Evolutionary conservation across 352 stramenopile genomes (phyloP).

Genomic region (Thalassiosira exigua): DNA sequence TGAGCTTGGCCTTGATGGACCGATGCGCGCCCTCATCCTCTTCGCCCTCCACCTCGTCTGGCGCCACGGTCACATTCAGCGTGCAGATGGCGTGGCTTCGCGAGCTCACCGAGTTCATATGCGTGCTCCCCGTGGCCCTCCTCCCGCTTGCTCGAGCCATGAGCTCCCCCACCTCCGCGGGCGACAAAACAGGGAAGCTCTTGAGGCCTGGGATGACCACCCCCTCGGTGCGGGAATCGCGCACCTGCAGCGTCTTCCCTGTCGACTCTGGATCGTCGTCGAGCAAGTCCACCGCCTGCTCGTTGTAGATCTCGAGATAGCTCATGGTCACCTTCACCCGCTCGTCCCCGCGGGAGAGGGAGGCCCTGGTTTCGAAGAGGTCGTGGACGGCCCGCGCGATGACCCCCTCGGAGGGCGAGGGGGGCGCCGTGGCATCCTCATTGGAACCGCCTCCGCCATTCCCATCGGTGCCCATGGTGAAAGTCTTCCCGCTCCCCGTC

Average conservation of each 20-base stretch:
- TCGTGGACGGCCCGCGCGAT: slow-evolving; percentile 67
- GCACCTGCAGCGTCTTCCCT: slow-evolving; percentile 47
- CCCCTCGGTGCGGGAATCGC: slow-evolving; percentile 74
- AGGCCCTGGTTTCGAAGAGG: slow-evolving; percentile 55
- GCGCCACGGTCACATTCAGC: slow-evolving; percentile 87
- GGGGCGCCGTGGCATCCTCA: no score
- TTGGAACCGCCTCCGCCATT: no score
- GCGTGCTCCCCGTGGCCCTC: slow-evolving; percentile 92
- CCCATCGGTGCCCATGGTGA: no score
- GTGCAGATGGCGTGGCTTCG: slow-evolving; percentile 97
- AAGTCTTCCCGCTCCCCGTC: slow-evolving; percentile 49
- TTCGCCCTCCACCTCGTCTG: slow-evolving; percentile 82
- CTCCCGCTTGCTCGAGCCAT: slow-evolving; percentile 82
- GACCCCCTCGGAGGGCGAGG: slow-evolving; percentile 64
- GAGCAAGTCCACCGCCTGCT: slow-evolving; percentile 92
- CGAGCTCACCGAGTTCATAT: slow-evolving; percentile 97
- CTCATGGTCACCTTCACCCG: slow-evolving; percentile 86
- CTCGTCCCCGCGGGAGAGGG: slow-evolving; percentile 21
- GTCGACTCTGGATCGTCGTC: slow-evolving; percentile 3
- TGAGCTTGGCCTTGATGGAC: slow-evolving; percentile 90
- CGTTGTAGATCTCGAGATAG: slow-evolving; percentile 99
- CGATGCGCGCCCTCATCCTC: slow-evolving; percentile 89
- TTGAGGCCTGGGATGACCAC: slow-evolving; percentile 73
- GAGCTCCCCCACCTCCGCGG: slow-evolving; percentile 70
- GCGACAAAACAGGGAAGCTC: slow-evolving; percentile 46